A percentile compares a stretch with the other conserved stretches of the same genome.
Conservation (phyloP, 108 stramenopile genomes). For the Schizochytrium sp. region DNA sequence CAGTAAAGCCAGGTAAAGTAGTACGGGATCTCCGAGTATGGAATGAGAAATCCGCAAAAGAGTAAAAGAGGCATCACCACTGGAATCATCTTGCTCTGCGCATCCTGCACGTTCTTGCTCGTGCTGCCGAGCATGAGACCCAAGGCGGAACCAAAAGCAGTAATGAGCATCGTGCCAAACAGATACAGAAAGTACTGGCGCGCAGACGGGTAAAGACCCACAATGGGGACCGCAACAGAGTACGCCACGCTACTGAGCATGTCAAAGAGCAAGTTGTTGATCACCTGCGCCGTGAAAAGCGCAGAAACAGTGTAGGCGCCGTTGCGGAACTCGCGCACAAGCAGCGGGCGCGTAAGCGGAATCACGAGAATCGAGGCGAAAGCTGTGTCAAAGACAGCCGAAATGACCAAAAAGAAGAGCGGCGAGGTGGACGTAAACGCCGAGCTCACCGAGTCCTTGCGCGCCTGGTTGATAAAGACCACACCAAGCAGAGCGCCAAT, state of each 20-base stretch:
- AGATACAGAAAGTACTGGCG: background rate
- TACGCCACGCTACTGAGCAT: background rate
- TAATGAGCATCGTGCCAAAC: background rate
- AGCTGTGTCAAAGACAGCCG: background rate
- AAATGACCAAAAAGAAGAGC: background rate
- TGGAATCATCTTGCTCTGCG: background rate
- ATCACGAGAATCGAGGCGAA: background rate
- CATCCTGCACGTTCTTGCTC: background rate
- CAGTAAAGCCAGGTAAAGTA: background rate
- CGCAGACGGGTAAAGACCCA: background rate
- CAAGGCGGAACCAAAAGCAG: background rate
- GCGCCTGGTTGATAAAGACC: slow-evolving; percentile 2
- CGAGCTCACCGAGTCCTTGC: background rate
- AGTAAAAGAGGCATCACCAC: background rate
- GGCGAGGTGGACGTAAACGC: background rate
- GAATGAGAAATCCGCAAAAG: background rate
- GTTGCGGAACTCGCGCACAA: background rate
- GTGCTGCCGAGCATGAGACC: background rate
- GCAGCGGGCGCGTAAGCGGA: background rate
- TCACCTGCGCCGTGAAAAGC: background rate
- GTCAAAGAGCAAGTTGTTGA: background rate
- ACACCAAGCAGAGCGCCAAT: background rate
- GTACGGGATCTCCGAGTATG: background rate
- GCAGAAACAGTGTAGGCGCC: background rate
- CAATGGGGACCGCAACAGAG: background rate